Conservation (phyloP, 2,329 filamentous ascomycete species). For the Aspergillus neoniger region DNA sequence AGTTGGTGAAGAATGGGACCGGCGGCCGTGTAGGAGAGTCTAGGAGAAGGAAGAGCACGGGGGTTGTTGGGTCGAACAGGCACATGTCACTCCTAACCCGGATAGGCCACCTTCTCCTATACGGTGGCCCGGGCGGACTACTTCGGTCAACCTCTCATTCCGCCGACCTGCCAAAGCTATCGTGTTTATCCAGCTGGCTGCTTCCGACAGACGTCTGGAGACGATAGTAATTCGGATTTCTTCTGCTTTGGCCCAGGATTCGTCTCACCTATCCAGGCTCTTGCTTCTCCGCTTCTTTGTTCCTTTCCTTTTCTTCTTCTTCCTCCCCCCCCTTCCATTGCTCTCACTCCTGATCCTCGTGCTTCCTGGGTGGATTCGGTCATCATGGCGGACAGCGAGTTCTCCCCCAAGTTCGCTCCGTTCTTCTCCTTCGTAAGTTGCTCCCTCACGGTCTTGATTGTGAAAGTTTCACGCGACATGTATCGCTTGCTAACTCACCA, state of each 20-base stretch:
- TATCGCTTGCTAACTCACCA: conserved; percentile 27
- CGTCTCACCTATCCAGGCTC: background rate
- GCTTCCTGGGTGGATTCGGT: conserved; percentile 5
- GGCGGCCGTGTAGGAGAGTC: conserved; percentile 21
- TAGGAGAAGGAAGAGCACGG: conserved; percentile 26
- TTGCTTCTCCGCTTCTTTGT: background rate
- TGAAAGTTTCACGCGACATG: background rate
- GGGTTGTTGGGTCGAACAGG: conserved; percentile 30
- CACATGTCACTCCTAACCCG: conserved; percentile 29
- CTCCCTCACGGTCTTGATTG: background rate
- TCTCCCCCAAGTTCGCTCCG: conserved; percentile 64
- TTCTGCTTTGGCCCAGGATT: background rate
- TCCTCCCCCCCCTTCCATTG: background rate
- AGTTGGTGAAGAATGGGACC: conserved; percentile 13
- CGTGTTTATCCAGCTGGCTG: background rate
- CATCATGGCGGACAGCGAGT: conserved; percentile 51
- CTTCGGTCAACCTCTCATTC: conserved; percentile 14
- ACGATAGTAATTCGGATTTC: background rate
- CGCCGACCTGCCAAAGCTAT: background rate
- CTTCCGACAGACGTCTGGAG: background rate
- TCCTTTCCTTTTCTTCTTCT: background rate
- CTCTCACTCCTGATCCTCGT: background rate
- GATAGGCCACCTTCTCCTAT: conserved; percentile 19
- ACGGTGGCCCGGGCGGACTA: conserved; percentile 24
- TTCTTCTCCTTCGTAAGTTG: conserved; percentile 67